phyloP scores from a whole-genome alignment of 129 eudicot genomes.

The Tanacetum coccineum region DNA sequence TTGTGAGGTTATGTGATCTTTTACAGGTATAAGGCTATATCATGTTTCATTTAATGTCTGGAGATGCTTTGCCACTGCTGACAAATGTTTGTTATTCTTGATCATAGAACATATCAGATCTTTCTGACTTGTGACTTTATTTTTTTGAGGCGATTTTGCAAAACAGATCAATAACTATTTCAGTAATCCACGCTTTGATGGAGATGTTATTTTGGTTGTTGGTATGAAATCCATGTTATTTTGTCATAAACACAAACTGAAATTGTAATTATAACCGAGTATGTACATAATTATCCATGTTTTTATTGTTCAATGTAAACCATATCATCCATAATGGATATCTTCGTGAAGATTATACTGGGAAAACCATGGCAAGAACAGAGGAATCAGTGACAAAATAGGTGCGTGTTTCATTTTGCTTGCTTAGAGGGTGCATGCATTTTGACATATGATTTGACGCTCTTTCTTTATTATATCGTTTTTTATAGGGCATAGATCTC shows the following conservation, averaged over 20 bases:
- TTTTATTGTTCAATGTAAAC: too few species aligned
- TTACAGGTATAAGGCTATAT: constrained; percentile 55
- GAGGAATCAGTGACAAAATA: constrained; percentile 94
- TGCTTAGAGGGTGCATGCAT: constrained; percentile 4
- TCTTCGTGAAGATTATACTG: too few species aligned
- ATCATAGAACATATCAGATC: constrained; percentile 86
- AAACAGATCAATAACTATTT: too few species aligned
- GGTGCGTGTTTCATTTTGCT: constrained; percentile 41
- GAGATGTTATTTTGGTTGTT: too few species aligned
- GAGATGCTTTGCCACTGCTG: constrained; percentile 22
- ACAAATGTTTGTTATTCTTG: too few species aligned
- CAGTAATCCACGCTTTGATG: too few species aligned
- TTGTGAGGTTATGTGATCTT: constrained; percentile 86
- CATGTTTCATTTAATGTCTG: constrained; percentile 10
- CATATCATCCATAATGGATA: too few species aligned
- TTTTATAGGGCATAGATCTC: constrained; percentile 73
- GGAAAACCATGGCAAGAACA: constrained; percentile 96
- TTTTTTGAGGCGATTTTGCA: too few species aligned
- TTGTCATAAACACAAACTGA: too few species aligned
- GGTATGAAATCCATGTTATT: too few species aligned
- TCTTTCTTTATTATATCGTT: neutral
- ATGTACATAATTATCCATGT: too few species aligned
- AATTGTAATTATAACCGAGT: too few species aligned
- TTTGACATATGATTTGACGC: constrained; percentile 7
- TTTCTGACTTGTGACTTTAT: constrained; percentile 83